Percentiles rank a stretch among this genome's conserved stretches.
phyloP scores from a whole-genome alignment of 2,329 filamentous ascomycete genomes.

The Talaromyces sp. region DNA sequence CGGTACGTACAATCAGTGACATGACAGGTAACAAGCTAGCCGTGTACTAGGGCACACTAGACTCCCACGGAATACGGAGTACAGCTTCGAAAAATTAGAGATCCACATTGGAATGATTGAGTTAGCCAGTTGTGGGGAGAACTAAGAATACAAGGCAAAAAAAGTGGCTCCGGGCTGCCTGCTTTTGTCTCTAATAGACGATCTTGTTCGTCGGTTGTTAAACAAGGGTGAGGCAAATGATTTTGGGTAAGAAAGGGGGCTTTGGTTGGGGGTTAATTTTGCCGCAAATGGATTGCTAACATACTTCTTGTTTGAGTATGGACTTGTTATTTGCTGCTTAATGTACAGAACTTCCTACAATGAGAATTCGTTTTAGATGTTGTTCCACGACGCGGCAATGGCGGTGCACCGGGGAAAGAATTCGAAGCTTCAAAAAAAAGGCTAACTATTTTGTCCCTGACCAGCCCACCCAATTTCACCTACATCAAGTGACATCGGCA shows the following conservation, averaged over 20 bases:
- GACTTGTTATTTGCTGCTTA: background rate
- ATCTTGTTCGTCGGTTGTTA: background rate
- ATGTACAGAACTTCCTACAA: too few species aligned
- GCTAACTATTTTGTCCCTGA: background rate
- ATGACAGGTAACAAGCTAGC: slow-evolving; percentile 19
- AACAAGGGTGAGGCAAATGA: background rate
- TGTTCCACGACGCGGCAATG: slow-evolving; percentile 7
- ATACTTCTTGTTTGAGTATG: background rate
- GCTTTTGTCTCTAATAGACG: background rate
- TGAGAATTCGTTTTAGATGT: background rate
- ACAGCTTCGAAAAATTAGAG: background rate
- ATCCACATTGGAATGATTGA: slow-evolving; percentile 7
- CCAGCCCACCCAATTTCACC: background rate
- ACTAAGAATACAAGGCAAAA: slow-evolving; percentile 12
- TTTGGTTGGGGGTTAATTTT: background rate
- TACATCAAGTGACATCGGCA: background rate
- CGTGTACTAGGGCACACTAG: background rate
- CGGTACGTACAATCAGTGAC: slow-evolving; percentile 11
- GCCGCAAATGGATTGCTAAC: background rate
- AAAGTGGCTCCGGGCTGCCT: slow-evolving; percentile 1
- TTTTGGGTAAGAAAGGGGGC: background rate
- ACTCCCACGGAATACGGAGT: background rate
- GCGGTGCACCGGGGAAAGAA: background rate
- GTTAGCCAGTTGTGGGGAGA: slow-evolving; percentile 15
- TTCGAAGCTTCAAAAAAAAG: background rate